Evolutionary conservation across 78 protist genomes (phyloP).

Genomic region (Chrysochromulina tobinii): DNA sequence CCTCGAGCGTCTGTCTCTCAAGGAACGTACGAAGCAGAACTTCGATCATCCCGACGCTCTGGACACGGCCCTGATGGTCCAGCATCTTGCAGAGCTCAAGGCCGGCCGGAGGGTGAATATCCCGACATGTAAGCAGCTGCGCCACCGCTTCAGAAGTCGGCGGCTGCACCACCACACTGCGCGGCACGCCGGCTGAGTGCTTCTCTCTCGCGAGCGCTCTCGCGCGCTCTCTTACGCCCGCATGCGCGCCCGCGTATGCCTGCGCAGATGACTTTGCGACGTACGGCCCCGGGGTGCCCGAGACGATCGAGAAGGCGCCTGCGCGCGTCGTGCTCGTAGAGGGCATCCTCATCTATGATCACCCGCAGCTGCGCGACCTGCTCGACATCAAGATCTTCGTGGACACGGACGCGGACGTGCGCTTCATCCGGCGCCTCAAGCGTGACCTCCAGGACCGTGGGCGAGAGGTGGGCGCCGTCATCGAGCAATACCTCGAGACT

Average conservation of each 20-base stretch:
- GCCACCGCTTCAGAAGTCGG: too few species aligned
- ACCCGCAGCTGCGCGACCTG: background rate
- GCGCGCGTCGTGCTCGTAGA: conserved; percentile 34
- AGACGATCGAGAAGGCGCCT: background rate
- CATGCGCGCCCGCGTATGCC: too few species aligned
- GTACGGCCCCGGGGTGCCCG: background rate
- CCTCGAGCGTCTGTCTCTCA: background rate
- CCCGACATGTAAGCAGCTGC: background rate
- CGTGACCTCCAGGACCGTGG: background rate
- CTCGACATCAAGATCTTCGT: conserved; percentile 49
- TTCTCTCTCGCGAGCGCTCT: too few species aligned
- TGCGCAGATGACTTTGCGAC: background rate
- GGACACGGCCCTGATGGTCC: background rate
- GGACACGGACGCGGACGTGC: conserved; percentile 34
- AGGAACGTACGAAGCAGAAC: background rate
- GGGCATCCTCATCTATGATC: conserved; percentile 30
- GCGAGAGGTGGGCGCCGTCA: background rate
- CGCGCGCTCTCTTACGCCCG: too few species aligned
- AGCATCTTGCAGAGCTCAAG: background rate
- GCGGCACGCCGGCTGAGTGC: too few species aligned
- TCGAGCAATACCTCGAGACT: background rate
- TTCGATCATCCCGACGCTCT: conserved; percentile 3
- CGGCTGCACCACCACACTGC: too few species aligned
- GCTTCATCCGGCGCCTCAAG: conserved; percentile 4
- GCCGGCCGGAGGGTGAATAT: background rate